Percentiles rank a stretch among this genome's conserved stretches.
Evolutionary conservation across 2,329 filamentous ascomycete species (phyloP).

Genomic region (Remersonia thermophila): DNA sequence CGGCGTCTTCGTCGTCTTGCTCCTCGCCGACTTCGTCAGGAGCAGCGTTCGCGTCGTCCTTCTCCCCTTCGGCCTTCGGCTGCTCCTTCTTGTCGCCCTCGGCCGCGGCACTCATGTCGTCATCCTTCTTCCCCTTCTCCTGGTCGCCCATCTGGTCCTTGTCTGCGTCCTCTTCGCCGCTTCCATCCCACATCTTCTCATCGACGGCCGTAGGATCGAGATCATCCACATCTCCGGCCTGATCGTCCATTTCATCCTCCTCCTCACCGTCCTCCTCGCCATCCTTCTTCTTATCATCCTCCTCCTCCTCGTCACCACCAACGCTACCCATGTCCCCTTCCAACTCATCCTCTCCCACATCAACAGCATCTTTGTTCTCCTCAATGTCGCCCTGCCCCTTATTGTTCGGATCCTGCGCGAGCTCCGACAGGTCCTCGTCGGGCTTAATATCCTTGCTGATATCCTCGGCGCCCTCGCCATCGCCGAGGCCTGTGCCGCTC

Average conservation of each 20-base stretch:
- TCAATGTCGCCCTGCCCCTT: constrained; percentile 55
- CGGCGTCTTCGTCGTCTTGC: constrained; percentile 42
- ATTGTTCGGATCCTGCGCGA: constrained; percentile 73
- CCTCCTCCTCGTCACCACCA: constrained; percentile 46
- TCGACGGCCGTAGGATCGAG: constrained; percentile 82
- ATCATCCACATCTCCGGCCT: constrained; percentile 82
- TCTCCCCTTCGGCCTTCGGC: constrained; percentile 32
- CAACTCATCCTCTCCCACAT: constrained; percentile 84
- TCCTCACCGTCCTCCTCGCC: constrained; percentile 50
- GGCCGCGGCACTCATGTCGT: constrained; percentile 41
- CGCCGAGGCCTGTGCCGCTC: constrained; percentile 82
- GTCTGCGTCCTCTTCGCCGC: constrained; percentile 64
- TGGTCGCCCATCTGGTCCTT: constrained; percentile 71
- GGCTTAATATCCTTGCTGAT: constrained; percentile 94
- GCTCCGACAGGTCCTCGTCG: constrained; percentile 83
- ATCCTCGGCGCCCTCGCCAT: constrained; percentile 89
- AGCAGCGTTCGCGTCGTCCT: constrained; percentile 26
- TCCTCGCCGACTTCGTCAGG: constrained; percentile 37
- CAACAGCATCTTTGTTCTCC: constrained; percentile 74
- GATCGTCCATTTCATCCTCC: constrained; percentile 72
- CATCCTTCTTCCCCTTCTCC: constrained; percentile 55
- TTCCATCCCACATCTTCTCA: constrained; percentile 98
- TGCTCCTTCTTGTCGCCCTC: constrained; percentile 44
- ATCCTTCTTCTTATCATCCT: constrained; percentile 48
- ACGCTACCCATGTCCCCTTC: constrained; percentile 66